Base-by-base conservation (phyloP, 495 filamentous ascomycete species). In the Podospora tetraspora region DNA sequence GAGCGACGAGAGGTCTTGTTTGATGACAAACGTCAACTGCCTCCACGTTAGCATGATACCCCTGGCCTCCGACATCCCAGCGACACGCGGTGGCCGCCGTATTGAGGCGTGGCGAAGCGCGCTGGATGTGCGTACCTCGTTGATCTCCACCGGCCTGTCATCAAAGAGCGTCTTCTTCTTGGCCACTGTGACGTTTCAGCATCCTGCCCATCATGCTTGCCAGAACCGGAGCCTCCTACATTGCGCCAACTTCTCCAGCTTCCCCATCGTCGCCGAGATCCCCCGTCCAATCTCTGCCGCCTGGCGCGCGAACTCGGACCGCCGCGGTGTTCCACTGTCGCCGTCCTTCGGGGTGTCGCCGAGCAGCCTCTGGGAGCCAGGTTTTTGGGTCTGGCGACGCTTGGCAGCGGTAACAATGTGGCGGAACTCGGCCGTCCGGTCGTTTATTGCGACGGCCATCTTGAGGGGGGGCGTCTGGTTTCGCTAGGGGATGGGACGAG, bases 101-200 rank as follows among this genome's bases (percentile, higher is more conserved):
- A 52, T 52, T n/a, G 9, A 9, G 43, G 16, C n/a, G 43, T 52
- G 43, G 23, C 60, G 60, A 27, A 23, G 21, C 23, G 21, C 19
- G 23, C 37, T 21, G 30, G 1, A 24, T 21, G 27, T 0, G 11
- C 93, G 95, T 78, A 98, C 87, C 74, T 98, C 93, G 76, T 93
- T 93, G 79, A 99, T 97, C 78, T 99, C 95, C 52, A 97, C 91
- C 2, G 95, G 93, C 77, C 91, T 87, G 81, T 99, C 95, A 77
- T 99, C 95, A 75, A 99, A 98, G 23, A 99, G 87, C 1, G 96
- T 96, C 82, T 97, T 96, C 70, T 96, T 89, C 77, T 94, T 95
- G 63, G 95, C 95, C 77, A 99, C 90, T 92, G 73, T 64, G 57
- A 57, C 57, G 22, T 24, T 34, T 76, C 64, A 77, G 68, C 60